Conservation (phyloP, 352 stramenopile genomes). For the Phytophthora hybrid region DNA sequence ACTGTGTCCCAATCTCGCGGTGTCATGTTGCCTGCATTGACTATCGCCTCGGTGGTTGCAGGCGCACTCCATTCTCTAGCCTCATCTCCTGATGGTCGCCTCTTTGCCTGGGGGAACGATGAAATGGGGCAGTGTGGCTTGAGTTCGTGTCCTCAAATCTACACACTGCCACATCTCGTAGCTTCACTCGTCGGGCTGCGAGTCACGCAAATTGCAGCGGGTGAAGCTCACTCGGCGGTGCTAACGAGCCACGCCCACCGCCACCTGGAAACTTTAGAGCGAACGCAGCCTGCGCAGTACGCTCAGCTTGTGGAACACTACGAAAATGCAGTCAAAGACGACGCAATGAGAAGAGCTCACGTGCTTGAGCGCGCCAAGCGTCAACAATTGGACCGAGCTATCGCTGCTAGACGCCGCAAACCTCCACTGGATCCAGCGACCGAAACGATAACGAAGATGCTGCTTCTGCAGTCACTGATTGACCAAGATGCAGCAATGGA, state of each 20-base stretch:
- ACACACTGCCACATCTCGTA: slow-evolving; percentile 79
- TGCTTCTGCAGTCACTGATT: slow-evolving; percentile 39
- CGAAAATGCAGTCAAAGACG: slow-evolving; percentile 50
- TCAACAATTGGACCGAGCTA: slow-evolving; percentile 36
- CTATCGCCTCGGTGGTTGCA: slow-evolving; percentile 52
- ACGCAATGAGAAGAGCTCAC: slow-evolving; percentile 36
- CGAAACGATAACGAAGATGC: slow-evolving; percentile 31
- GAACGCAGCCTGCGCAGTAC: slow-evolving; percentile 56
- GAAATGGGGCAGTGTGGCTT: slow-evolving; percentile 81
- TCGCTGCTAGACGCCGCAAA: slow-evolving; percentile 43
- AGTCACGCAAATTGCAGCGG: slow-evolving; percentile 60
- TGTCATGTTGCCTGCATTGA: slow-evolving; percentile 13
- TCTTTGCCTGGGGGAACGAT: slow-evolving; percentile 80
- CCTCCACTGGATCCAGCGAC: slow-evolving; percentile 45
- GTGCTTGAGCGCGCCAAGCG: slow-evolving; percentile 48
- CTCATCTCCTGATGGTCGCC: slow-evolving; percentile 51
- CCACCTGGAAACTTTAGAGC: slow-evolving; percentile 57
- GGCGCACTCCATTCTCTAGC: slow-evolving; percentile 69
- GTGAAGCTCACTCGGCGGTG: slow-evolving; percentile 62
- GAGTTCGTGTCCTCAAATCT: slow-evolving; percentile 73
- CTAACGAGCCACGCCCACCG: slow-evolving; percentile 48
- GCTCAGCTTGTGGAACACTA: slow-evolving; percentile 49
- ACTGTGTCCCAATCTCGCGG: slow-evolving; percentile 1
- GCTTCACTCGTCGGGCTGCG: slow-evolving; percentile 62
- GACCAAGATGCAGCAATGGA: slow-evolving; percentile 35